These are phyloP conservation scores for Pyricularia sp. DNA, from an alignment of 2,329 filamentous ascomycete species.

Conservation along the genomic window DNA sequence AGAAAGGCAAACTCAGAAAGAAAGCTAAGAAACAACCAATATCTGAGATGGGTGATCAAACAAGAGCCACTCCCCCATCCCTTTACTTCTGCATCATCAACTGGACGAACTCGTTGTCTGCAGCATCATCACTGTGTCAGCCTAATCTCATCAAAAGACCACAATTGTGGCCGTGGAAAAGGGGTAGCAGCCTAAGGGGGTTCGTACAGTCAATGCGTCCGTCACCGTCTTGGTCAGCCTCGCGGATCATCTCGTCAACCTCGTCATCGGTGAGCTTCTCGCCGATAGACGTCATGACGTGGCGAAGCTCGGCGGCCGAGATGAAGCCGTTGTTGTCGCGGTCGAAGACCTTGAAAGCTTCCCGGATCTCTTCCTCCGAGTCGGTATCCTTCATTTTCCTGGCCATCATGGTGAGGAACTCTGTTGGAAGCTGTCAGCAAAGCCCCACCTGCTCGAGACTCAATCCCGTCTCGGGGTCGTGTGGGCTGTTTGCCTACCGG, in stretches of 20 bases:
- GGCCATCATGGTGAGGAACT: conserved; percentile 90
- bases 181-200: background rate
- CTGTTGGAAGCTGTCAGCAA: conserved; percentile 32
- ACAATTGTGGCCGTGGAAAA: background rate
- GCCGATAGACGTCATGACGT: conserved; percentile 87
- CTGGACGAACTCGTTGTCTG: conserved; percentile 89
- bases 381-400: conserved; percentile 93
- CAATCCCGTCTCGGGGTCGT: background rate
- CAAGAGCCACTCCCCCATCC: background rate
- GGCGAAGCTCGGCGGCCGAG: conserved; percentile 76
- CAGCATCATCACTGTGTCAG: conserved; percentile 16
- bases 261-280: conserved; percentile 88
- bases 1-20: conserved; percentile 11
- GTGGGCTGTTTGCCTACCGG: conserved; percentile 47
- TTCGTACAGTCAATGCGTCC: conserved; percentile 76
- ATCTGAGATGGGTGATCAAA: conserved; percentile 7
- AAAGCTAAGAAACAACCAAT: conserved; percentile 12
- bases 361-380: conserved; percentile 82
- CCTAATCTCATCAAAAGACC: background rate
- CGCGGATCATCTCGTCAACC: conserved; percentile 88
- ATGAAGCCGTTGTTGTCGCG: conserved; percentile 91
- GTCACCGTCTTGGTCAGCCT: conserved; percentile 83
- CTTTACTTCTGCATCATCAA: conserved; percentile 91
- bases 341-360: conserved; percentile 85
- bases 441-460: background rate